phyloP scores from a whole-genome alignment of 257 asterid species.

The Gardenia jasminoides region DNA sequence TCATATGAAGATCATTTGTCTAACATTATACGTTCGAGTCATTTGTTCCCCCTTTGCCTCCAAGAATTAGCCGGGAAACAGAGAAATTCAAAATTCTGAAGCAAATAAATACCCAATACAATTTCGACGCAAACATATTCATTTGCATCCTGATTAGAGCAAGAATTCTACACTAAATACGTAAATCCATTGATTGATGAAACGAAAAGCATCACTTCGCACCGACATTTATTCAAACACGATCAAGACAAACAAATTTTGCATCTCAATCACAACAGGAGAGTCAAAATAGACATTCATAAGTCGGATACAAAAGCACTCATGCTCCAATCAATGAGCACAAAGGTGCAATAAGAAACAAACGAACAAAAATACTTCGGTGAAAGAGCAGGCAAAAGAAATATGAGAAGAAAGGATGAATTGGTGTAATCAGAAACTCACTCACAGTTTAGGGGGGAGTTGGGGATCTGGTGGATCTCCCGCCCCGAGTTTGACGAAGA shows the following conservation, averaged over 20 bases:
- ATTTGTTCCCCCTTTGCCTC: too few relatives aligned
- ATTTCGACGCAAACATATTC: too few relatives aligned
- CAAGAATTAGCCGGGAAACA: not conserved
- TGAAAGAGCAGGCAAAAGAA: not conserved
- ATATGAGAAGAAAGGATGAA: not conserved
- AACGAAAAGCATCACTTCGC: not conserved
- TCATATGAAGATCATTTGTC: not conserved
- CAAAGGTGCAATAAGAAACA: not conserved
- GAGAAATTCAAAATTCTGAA: not conserved
- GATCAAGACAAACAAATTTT: not conserved
- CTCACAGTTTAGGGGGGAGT: slow-evolving; percentile 14
- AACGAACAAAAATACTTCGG: slow-evolving; percentile 4
- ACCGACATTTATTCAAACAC: not conserved
- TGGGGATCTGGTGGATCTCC: slow-evolving; percentile 47
- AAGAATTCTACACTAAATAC: not conserved
- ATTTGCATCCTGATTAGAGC: not conserved
- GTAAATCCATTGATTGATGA: not conserved
- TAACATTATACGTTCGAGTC: too few relatives aligned
- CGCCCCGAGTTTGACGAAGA: slow-evolving; percentile 15
- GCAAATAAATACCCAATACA: not conserved
- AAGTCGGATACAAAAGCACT: not conserved
- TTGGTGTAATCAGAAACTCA: slow-evolving; percentile 14
- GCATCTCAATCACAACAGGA: not conserved
- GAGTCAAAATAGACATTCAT: not conserved
- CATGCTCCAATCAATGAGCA: too few relatives aligned